A percentile compares a stretch with the other conserved stretches of the same genome.
phyloP scores from a whole-genome alignment of 2,329 filamentous ascomycete genomes.

The Phaeosphaeriaceae sp. region DNA sequence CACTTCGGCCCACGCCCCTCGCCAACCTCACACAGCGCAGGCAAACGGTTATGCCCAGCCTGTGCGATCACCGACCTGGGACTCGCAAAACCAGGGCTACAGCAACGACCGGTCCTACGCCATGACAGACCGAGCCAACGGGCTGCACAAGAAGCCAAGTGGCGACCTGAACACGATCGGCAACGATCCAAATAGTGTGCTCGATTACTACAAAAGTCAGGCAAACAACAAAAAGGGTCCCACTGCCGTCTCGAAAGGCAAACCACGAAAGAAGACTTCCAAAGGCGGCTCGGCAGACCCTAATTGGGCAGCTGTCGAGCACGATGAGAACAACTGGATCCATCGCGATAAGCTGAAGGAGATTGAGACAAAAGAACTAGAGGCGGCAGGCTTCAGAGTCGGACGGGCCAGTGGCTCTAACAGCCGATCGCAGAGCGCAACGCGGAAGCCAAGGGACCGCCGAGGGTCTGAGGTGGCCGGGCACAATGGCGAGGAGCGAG shows the following conservation, averaged over 20 bases:
- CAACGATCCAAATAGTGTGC: conserved; percentile 56
- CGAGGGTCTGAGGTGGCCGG: conserved; percentile 43
- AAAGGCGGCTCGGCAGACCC: conserved; percentile 22
- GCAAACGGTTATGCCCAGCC: conserved; percentile 43
- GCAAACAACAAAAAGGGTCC: conserved; percentile 24
- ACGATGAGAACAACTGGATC: conserved; percentile 79
- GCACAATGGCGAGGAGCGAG: conserved; percentile 34
- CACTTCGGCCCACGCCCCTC: conserved; percentile 32
- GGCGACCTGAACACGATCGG: conserved; percentile 52
- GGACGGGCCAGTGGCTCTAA: conserved; percentile 51
- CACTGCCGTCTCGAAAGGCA: conserved; percentile 21
- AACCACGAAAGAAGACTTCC: conserved; percentile 37
- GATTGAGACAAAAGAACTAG: conserved; percentile 81
- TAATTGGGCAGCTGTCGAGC: conserved; percentile 33
- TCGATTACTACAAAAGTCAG: conserved; percentile 53
- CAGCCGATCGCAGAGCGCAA: conserved; percentile 45
- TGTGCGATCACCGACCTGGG: conserved; percentile 38
- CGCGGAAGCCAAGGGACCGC: conserved; percentile 34
- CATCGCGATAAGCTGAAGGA: conserved; percentile 82
- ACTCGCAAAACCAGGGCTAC: conserved; percentile 35
- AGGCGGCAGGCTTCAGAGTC: conserved; percentile 75
- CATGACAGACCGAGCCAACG: conserved; percentile 43
- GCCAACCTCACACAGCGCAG: conserved; percentile 44
- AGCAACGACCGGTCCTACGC: conserved; percentile 36
- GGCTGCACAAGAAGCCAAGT: conserved; percentile 49